Percentiles rank a stretch among this genome's conserved stretches.
phyloP scores from a whole-genome alignment of 129 eudicot genomes.

The Chrysanthemum lavandulifolium region DNA sequence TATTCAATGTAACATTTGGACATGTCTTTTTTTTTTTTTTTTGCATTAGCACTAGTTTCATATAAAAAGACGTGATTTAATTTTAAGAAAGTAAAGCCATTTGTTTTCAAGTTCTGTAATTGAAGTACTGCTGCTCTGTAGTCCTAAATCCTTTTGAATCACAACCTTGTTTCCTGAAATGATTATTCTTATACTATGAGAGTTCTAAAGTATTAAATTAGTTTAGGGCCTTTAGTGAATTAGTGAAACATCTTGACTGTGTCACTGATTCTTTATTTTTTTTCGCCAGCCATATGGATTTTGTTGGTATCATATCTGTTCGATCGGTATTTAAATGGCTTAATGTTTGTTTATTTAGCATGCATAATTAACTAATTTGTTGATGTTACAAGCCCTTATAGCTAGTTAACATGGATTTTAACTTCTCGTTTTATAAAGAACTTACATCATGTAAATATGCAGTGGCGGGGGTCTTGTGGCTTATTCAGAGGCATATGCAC shows the following conservation, averaged over 20 bases:
- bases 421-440: background rate
- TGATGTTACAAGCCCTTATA: background rate
- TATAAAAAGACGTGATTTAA: background rate
- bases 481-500: constrained; percentile 53
- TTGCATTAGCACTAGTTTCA: background rate
- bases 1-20: no score
- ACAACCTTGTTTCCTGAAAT: background rate
- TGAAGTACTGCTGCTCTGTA: background rate
- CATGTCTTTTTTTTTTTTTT: background rate
- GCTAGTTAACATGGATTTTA: background rate
- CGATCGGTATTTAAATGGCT: no score
- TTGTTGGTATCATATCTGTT: no score
- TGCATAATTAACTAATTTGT: background rate
- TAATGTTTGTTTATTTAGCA: background rate
- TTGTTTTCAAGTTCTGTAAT: background rate
- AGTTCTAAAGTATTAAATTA: background rate
- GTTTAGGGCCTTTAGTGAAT: no score
- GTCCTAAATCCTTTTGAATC: background rate
- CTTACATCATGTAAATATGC: constrained; percentile 16
- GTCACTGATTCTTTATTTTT: background rate
- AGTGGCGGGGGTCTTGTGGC: constrained; percentile 84
- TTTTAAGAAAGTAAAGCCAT: background rate
- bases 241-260: background rate
- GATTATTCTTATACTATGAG: background rate
- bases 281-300: background rate